Percentiles rank a stretch among this genome's conserved stretches.
These are phyloP conservation scores for Kregervanrija fluxuum DNA, from an alignment of 805 yeast genomes.

Conservation along the genomic window DNA sequence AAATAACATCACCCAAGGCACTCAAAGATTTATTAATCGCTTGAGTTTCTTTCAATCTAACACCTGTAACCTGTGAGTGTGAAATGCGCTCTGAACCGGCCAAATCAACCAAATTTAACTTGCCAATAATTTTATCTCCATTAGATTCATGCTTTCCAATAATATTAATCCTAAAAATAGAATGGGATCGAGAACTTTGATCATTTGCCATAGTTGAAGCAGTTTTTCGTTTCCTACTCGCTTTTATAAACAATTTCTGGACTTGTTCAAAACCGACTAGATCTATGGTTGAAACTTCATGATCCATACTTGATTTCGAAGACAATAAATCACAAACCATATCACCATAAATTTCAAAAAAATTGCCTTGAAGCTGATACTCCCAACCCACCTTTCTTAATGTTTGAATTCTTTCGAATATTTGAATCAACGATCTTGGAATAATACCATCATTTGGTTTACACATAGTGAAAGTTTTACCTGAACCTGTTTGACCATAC, in stretches of 20 bases:
- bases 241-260: constrained; percentile 40
- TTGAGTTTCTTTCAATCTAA: constrained; percentile 77
- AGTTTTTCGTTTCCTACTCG: constrained; percentile 59
- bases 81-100: constrained; percentile 91
- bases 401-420: constrained; percentile 49
- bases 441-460: constrained; percentile 67
- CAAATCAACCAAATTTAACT: constrained; percentile 74
- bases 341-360: constrained; percentile 87
- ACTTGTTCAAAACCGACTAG: constrained; percentile 43
- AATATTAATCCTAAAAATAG: constrained; percentile 62
- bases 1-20: constrained; percentile 82
- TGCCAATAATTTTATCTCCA: constrained; percentile 45
- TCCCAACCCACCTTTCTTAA: constrained; percentile 54
- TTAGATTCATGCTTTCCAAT: constrained; percentile 45
- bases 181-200: constrained; percentile 87
- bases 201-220: constrained; percentile 79
- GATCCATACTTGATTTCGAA: constrained; percentile 61
- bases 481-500: constrained; percentile 96
- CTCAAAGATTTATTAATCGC: constrained; percentile 85
- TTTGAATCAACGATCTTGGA: constrained; percentile 63
- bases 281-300: constrained; percentile 48
- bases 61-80: constrained; percentile 72
- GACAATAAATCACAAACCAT: constrained; percentile 59
- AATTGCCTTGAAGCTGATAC: constrained; percentile 60
- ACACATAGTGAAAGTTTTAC: constrained; percentile 91